phyloP scores from a whole-genome alignment of 768 basidiomycete genomes.

The Coprinopsis sp. region DNA sequence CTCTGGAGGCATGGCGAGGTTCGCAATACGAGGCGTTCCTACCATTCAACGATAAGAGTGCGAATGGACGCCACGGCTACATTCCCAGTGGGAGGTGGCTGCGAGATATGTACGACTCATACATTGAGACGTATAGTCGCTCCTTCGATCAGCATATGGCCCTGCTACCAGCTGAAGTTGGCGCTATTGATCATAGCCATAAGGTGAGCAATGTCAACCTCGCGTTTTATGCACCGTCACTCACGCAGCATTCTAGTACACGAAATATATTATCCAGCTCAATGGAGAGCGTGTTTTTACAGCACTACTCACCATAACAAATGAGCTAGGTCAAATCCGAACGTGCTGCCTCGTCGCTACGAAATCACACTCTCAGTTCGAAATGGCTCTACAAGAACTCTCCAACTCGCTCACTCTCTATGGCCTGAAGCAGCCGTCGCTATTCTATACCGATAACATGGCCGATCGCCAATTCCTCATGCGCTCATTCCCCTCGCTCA shows the following conservation, averaged over 20 bases:
- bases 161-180: slow-evolving; percentile 5
- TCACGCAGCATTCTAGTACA: not conserved
- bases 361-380: too few relatives aligned
- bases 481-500: slow-evolving; percentile 16
- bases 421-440: slow-evolving; percentile 11
- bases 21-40: slow-evolving; percentile 16
- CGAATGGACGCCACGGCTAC: slow-evolving; percentile 18
- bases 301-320: slow-evolving; percentile 22
- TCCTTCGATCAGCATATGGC: slow-evolving; percentile 9
- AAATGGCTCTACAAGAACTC: too few relatives aligned
- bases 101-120: slow-evolving; percentile 19
- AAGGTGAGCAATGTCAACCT: slow-evolving; percentile 5
- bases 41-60: slow-evolving; percentile 13
- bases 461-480: slow-evolving; percentile 17
- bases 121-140: slow-evolving; percentile 9
- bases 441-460: slow-evolving; percentile 18
- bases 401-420: too few relatives aligned
- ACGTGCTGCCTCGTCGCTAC: slow-evolving; percentile 20
- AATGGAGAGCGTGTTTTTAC: slow-evolving; percentile 22
- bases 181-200: slow-evolving; percentile 11
- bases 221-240: not conserved
- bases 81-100: slow-evolving; percentile 20
- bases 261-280: slow-evolving; percentile 22
- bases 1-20: too few relatives aligned
- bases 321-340: slow-evolving; percentile 22